phyloP scores from a whole-genome alignment of 768 basidiomycete genomes.

The Hebeloma cylindrosporum region DNA sequence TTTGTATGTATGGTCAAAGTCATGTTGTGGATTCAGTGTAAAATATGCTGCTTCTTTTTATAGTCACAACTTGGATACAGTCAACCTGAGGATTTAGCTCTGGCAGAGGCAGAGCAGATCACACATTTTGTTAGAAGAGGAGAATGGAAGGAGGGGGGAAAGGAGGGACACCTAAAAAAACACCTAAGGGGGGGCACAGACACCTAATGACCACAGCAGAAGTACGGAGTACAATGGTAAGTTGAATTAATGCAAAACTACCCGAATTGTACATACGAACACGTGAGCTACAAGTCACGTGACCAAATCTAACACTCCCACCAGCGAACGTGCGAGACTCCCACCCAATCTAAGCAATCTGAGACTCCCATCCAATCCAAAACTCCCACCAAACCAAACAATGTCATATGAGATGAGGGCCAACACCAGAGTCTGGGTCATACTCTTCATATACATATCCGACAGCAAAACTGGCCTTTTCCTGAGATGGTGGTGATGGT shows the following conservation, averaged over 20 bases:
- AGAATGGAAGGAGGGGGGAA: too few species aligned
- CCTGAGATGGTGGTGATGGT: neutral
- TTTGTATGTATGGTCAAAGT: too few species aligned
- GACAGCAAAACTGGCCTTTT: constrained; percentile 6
- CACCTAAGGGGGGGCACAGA: neutral
- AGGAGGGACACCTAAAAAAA: too few species aligned
- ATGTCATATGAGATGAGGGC: neutral
- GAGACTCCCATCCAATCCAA: neutral
- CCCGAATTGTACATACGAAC: neutral
- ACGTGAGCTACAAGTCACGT: too few species aligned
- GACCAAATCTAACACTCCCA: constrained; percentile 5
- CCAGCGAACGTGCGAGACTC: neutral
- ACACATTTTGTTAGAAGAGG: too few species aligned
- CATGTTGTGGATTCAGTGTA: too few species aligned
- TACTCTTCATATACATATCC: constrained; percentile 4
- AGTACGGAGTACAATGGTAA: constrained; percentile 4
- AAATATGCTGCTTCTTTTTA: too few species aligned
- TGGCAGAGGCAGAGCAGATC: too few species aligned
- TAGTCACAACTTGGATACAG: too few species aligned
- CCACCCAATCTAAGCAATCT: neutral
- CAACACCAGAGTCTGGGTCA: neutral
- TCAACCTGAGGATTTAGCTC: too few species aligned
- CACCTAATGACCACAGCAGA: constrained; percentile 9
- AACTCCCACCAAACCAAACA: constrained; percentile 3
- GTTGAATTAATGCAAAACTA: neutral